Conservation (phyloP, 1,139 yeast species). For the Kodamaea arcana region DNA sequence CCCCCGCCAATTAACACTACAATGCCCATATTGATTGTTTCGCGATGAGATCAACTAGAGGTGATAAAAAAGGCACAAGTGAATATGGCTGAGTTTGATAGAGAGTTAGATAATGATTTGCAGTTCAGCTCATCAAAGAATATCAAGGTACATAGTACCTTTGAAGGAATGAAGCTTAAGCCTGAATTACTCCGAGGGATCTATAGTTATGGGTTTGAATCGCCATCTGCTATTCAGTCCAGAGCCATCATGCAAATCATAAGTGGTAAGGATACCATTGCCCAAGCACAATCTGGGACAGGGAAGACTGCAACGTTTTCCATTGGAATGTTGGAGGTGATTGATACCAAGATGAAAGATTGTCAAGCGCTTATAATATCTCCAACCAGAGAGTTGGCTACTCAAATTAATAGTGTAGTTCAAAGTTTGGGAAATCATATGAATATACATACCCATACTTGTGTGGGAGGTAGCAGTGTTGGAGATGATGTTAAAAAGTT, state of each 20-base stretch:
- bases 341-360: conserved; percentile 64
- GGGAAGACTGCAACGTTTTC: conserved; percentile 98
- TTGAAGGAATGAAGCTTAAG: conserved; percentile 76
- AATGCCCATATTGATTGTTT: conserved; percentile 17
- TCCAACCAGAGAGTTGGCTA: conserved; percentile 95
- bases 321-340: conserved; percentile 81
- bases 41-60: neutral
- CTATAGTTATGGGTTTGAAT: conserved; percentile 87
- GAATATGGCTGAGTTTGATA: conserved; percentile 1
- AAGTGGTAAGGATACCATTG: conserved; percentile 86
- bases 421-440: conserved; percentile 81
- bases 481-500: conserved; percentile 75
- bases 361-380: conserved; percentile 83
- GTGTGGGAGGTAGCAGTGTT: conserved; percentile 88
- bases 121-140: conserved; percentile 57
- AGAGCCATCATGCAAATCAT: conserved; percentile 92
- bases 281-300: conserved; percentile 98
- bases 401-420: conserved; percentile 83
- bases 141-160: conserved; percentile 59
- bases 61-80: no score
- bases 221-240: conserved; percentile 93
- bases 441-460: conserved; percentile 81
- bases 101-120: conserved; percentile 50
- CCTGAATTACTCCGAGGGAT: conserved; percentile 70
- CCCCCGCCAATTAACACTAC: conserved; percentile 70